Base-by-base conservation (phyloP, 2,329 filamentous ascomycete species). In the Hymenoscyphus infarciens region DNA sequence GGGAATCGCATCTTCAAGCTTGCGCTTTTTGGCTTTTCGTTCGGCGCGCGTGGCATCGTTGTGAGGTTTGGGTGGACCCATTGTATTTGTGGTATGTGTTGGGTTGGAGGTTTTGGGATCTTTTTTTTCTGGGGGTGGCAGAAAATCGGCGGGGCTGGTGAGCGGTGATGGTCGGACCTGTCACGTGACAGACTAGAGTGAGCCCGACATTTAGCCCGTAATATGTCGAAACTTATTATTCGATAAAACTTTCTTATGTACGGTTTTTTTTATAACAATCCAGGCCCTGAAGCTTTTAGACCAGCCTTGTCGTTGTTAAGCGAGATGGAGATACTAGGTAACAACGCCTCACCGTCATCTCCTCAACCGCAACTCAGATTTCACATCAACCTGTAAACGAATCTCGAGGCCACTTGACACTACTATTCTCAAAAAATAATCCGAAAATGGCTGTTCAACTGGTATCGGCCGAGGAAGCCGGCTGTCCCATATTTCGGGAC, bases 11-110 rank as follows among this genome's bases (percentile, higher is more conserved):
- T 73, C 69, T 65, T 74, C 72, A 19, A 69, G 63, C 59, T 73
- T 72, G 39, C 73, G 71, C 61, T 73, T 74, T 56, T 72, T 74
- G 6, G 71, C 71, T 66, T 75, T 75, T 31, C 73, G 68, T 66
- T 74, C 72, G 1, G 72, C 69, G 45, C 72, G 69, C 6, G 73
- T 71, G 15, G 63, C 57, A 56, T 72, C 68, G n/a, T 62, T 62
- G n/a, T 61, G 56, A 62, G 69, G 70, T 54, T 66, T 68, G 13
- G 61, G 31, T 52, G 57, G 42, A 4, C 66, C 68, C 72, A 73
- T 73, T 31, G 7, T 33, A 13, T 13, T 58, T 33, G 38, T 57
- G 29, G 1, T 57, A 8, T n/a, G 6, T 55, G 13, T n/a, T 54
- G 7, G n/a, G 10, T 29, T 54, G 22, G 13, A 25, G 19, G 10